phyloP scores from a whole-genome alignment of 2,329 filamentous ascomycete genomes.

The Colletotrichum sojae region DNA sequence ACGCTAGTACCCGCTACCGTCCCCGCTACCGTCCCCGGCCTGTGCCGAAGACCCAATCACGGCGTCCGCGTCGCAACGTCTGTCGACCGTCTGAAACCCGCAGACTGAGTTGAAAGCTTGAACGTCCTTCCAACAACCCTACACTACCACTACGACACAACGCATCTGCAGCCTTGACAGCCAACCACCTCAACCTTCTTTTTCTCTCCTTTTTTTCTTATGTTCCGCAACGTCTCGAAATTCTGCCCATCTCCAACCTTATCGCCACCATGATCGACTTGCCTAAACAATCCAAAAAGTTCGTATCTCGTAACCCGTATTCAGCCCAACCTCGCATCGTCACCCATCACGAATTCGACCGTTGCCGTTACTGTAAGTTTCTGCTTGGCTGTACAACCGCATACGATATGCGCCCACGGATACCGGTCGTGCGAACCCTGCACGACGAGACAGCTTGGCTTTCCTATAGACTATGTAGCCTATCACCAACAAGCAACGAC shows the following conservation, averaged over 20 bases:
- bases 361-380: too few species aligned
- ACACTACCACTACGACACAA: too few species aligned
- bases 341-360: too few species aligned
- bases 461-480: background rate
- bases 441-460: slow-evolving; percentile 9
- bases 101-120: too few species aligned
- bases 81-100: slow-evolving; percentile 34
- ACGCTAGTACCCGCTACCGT: background rate
- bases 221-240: background rate
- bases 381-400: too few species aligned
- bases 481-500: background rate
- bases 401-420: background rate
- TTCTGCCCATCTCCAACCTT: slow-evolving; percentile 3
- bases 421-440: slow-evolving; percentile 10
- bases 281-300: slow-evolving; percentile 13
- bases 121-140: too few species aligned
- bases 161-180: background rate
- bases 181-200: background rate
- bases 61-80: slow-evolving; percentile 6
- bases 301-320: slow-evolving; percentile 12
- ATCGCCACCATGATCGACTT: background rate
- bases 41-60: slow-evolving; percentile 24
- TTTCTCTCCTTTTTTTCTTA: slow-evolving; percentile 1
- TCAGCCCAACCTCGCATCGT: slow-evolving; percentile 10
- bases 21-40: background rate